Base-by-base conservation (phyloP, 2,329 filamentous ascomycete species). In the Lithohypha guttulata region DNA sequence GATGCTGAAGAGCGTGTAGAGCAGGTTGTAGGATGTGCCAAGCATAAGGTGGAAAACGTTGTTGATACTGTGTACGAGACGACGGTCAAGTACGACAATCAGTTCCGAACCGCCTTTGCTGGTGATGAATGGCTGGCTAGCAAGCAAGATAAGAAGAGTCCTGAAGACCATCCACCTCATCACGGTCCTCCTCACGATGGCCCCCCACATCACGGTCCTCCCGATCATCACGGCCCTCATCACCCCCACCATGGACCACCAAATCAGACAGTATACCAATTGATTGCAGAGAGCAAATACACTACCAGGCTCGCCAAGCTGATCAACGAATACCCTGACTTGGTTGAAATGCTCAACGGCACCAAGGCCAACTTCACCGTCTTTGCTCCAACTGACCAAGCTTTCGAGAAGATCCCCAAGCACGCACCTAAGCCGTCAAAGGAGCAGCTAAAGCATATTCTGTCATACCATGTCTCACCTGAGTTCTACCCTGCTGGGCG, bases 341-440 rank as follows among this genome's bases (percentile, higher is more conserved):
- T 94, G 1, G 77, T 89, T 23, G 59, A 80, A 39, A 58, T 77
- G 3, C 71, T 95, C 19, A 91, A 93, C 61, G 73, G 73, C 53
- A 89, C 83, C 2, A 62, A 72, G 23, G 66, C 73, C 15, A 87
- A 89, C 59, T 75, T 80, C 54, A 94, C 87, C 1, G 61, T 91
- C 35, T 93, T 94, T 53, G 81, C 83, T 2, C 87, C 87, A 0
- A 77, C 74, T 1, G 76, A 94, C 56, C 64, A 69, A 34, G 85
- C 85, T 0, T 89, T 95, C 51, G 74, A 80, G 42, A 74, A 71
- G 60, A 68, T 77, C 36, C 71, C 71, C 1, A 59, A 71, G 45
- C 60, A 72, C 43, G 63, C 60, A 37, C 60, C 68, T 46, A 77
- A 84, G 61, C 79, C 78, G 3, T 70, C 71, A 41, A 79, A 84